Evolutionary conservation across 2,329 filamentous ascomycete genomes (phyloP).

Genomic region (Emergomyces africanus): DNA sequence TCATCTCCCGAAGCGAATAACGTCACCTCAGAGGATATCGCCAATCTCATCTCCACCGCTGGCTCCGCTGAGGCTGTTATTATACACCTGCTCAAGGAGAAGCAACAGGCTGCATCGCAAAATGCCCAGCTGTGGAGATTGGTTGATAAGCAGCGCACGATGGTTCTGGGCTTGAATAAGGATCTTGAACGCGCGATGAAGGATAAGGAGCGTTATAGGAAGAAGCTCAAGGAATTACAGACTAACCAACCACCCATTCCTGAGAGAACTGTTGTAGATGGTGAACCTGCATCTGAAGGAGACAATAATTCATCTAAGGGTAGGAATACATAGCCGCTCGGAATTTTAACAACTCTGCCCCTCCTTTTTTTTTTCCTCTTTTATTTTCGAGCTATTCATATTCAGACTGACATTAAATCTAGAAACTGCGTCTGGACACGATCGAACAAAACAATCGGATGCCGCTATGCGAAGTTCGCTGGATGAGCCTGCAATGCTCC

Average conservation of each 20-base stretch:
- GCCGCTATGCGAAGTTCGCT: background rate
- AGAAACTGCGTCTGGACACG: background rate
- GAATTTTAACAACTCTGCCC: background rate
- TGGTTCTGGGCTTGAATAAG: slow-evolving; percentile 89
- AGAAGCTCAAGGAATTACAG: slow-evolving; percentile 69
- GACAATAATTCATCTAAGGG: background rate
- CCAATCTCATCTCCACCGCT: slow-evolving; percentile 64
- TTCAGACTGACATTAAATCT: background rate
- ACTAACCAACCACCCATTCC: slow-evolving; percentile 6
- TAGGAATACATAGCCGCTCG: background rate
- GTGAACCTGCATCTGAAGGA: background rate
- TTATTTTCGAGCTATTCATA: background rate
- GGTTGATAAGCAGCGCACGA: slow-evolving; percentile 88
- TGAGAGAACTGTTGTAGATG: background rate
- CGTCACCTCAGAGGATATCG: slow-evolving; percentile 60
- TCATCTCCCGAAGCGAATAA: slow-evolving; percentile 43
- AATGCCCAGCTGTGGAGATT: slow-evolving; percentile 90
- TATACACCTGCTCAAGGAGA: slow-evolving; percentile 78
- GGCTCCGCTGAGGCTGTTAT: slow-evolving; percentile 85
- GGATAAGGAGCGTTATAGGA: slow-evolving; percentile 88
- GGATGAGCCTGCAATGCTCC: background rate
- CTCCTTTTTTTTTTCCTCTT: too few relatives aligned
- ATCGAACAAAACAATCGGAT: background rate
- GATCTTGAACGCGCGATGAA: slow-evolving; percentile 83
- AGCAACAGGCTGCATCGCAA: slow-evolving; percentile 74